Evolutionary conservation across 352 stramenopile genomes (phyloP), one percentile per base, ranked within the genome.

Genomic region (Pseudoperonospora humuli): DNA sequence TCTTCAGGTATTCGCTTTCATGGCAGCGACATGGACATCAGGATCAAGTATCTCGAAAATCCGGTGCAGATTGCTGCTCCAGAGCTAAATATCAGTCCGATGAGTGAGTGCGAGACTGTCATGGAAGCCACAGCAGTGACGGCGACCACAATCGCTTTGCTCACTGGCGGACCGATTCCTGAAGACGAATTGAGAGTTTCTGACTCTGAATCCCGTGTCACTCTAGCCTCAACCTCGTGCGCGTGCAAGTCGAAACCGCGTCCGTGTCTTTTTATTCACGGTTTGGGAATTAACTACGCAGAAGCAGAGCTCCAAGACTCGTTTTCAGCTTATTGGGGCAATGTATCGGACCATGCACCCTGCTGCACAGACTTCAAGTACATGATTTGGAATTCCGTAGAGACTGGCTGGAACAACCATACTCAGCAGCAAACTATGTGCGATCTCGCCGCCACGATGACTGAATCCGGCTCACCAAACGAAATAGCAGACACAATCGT

Each of bases 281-380:
- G 41, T n/a, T 23, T 23, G n/a, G 37, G 37, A 23, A 11, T 33
- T 9, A n/a, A 43, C n/a, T 6, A 31, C 7, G 48, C 59, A 19
- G 18, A 32, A 3, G 27, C 28, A 8, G 45, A 49, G 15, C 35
- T 59, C 7, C 28, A 45, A 10, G 38, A 59, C 17, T 44, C 20
- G 9, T 54, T 37, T 20, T 29, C 54, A 21, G 19, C 19, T 2
- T 77, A 70, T 28, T 71, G 64, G 46, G 62, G 63, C 0, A 56
- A 69, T 34, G 39, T 80, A 17, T 51, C 50, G 0, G 50, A 47
- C 13, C 41, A 63, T 2, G 54, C 64, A 0, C 64, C 64, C 6
- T 78, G 67, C 36, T 78, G 67, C 17, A 54, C 50, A 1, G 64
- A 53, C 0, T 57, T 60, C 11, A 53, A 62, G 15, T 78, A 62